These are phyloP conservation scores for Aquilaria malaccensis DNA, from an alignment of 345 rosid genomes.

Conservation along the genomic window DNA sequence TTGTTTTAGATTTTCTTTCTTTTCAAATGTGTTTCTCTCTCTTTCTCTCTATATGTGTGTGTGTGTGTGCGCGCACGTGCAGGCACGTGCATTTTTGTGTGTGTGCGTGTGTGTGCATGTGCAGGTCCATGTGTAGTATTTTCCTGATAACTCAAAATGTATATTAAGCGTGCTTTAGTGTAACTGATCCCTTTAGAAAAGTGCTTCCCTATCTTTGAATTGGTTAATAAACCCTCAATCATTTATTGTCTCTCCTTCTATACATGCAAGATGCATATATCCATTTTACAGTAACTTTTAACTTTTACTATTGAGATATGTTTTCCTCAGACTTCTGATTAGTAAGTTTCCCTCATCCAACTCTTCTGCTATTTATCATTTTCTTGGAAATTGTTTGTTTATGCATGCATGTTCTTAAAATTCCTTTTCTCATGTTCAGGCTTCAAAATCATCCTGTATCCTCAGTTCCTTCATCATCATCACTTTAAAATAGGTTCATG, in stretches of 20 bases:
- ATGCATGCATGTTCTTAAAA: not conserved
- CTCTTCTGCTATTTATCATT: not conserved
- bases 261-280: not conserved
- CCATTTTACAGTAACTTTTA: not conserved
- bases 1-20: not conserved
- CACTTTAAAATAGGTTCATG: too few relatives aligned
- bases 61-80: too few relatives aligned
- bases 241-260: not conserved
- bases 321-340: too few relatives aligned
- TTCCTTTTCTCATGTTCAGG: not conserved
- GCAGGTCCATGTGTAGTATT: too few relatives aligned
- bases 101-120: too few relatives aligned
- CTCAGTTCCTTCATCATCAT: too few relatives aligned
- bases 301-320: not conserved
- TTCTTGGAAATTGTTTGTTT: not conserved
- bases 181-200: too few relatives aligned
- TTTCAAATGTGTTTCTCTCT: not conserved
- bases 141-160: too few relatives aligned
- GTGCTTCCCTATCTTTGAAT: too few relatives aligned
- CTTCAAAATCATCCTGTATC: not conserved
- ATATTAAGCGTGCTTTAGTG: too few relatives aligned
- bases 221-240: too few relatives aligned
- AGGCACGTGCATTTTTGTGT: too few relatives aligned
- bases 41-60: not conserved
- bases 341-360: not conserved